Conservation (phyloP, 2,329 filamentous ascomycete species). For the Neonectria magnoliae region DNA sequence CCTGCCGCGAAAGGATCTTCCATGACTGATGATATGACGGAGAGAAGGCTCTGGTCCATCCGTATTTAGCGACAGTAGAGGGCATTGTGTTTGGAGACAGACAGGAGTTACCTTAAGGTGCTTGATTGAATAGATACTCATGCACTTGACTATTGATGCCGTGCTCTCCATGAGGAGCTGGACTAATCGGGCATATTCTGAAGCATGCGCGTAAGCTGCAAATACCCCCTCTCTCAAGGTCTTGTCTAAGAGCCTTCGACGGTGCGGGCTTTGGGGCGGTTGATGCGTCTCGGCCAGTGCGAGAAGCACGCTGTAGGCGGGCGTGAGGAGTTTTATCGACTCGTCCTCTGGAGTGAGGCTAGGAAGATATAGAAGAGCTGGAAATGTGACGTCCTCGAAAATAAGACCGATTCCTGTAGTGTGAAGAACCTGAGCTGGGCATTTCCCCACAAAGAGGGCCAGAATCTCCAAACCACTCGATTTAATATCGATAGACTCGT, state of each 20-base stretch:
- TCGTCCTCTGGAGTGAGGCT: slow-evolving; percentile 79
- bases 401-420: slow-evolving; percentile 73
- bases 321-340: slow-evolving; percentile 69
- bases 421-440: slow-evolving; percentile 62
- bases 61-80: slow-evolving; percentile 20
- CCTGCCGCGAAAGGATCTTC: slow-evolving; percentile 73
- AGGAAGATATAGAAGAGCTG: slow-evolving; percentile 80
- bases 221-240: slow-evolving; percentile 67
- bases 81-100: background rate
- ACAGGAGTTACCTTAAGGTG: slow-evolving; percentile 67
- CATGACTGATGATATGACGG: slow-evolving; percentile 72
- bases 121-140: slow-evolving; percentile 72
- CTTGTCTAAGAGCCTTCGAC: slow-evolving; percentile 59
- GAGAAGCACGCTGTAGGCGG: slow-evolving; percentile 74
- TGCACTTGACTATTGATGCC: slow-evolving; percentile 58
- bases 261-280: slow-evolving; percentile 37
- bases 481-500: slow-evolving; percentile 64
- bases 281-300: slow-evolving; percentile 56
- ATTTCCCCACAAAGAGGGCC: slow-evolving; percentile 62
- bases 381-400: slow-evolving; percentile 75
- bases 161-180: slow-evolving; percentile 64
- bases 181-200: slow-evolving; percentile 67
- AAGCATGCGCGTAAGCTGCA: slow-evolving; percentile 65
- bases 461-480: slow-evolving; percentile 66
- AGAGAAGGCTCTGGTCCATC: slow-evolving; percentile 67